These are phyloP conservation scores for Tetrahymena thermophila DNA, from an alignment of 73 alveolate genomes.

Conservation along the genomic window DNA sequence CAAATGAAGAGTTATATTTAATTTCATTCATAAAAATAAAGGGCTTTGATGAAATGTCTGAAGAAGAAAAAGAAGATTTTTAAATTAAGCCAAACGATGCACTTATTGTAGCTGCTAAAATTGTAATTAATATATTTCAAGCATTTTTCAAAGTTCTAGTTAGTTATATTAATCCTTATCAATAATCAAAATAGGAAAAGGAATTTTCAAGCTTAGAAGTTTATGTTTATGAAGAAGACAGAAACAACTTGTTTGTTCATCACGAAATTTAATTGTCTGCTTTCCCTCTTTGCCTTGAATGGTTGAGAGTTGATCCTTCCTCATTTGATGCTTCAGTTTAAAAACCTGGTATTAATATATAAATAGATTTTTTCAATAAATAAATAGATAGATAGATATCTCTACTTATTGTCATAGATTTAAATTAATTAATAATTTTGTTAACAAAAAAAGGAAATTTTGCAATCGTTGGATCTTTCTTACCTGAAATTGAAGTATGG, in stretches of 20 bases:
- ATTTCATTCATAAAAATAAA: not conserved
- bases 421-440: constrained; percentile 42
- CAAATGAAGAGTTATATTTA: not conserved
- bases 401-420: not conserved
- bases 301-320: constrained; percentile 65
- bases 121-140: constrained; percentile 5
- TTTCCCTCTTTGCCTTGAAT: constrained; percentile 91
- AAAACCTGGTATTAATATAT: not conserved
- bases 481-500: constrained; percentile 96
- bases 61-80: constrained; percentile 92
- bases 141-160: not conserved
- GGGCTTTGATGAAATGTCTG: constrained; percentile 47
- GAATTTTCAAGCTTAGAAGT: constrained; percentile 90
- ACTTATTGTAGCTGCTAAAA: constrained; percentile 82
- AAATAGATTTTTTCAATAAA: no score
- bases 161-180: not conserved
- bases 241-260: constrained; percentile 87
- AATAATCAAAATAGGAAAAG: constrained; percentile 58
- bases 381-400: not conserved
- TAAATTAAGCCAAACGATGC: constrained; percentile 88
- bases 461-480: constrained; percentile 88
- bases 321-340: constrained; percentile 24
- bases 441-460: constrained; percentile 61
- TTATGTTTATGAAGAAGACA: constrained; percentile 87
- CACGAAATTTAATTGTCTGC: constrained; percentile 91